Percentiles rank a stretch among this genome's conserved stretches.
phyloP scores from a whole-genome alignment of 768 basidiomycete genomes.

The Boletus reticuloceps region DNA sequence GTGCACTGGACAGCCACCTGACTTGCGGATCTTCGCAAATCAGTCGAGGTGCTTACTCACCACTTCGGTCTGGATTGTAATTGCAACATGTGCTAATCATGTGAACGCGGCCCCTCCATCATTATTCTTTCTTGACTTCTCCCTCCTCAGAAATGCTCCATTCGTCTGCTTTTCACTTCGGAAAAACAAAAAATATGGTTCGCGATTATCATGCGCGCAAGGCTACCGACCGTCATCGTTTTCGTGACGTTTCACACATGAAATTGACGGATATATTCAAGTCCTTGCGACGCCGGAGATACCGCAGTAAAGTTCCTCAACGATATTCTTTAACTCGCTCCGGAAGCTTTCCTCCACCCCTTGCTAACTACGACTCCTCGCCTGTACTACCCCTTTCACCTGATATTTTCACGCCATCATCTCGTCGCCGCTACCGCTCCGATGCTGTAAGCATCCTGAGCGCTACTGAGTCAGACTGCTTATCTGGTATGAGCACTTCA shows the following conservation, averaged over 20 bases:
- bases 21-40: too few relatives aligned
- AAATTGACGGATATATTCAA: slow-evolving; percentile 23
- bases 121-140: not conserved
- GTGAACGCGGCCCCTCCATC: not conserved
- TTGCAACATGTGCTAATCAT: not conserved
- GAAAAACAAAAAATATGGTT: slow-evolving; percentile 14
- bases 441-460: slow-evolving; percentile 6
- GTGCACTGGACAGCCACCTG: too few relatives aligned
- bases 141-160: slow-evolving; percentile 1
- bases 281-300: slow-evolving; percentile 14
- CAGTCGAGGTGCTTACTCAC: too few relatives aligned
- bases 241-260: slow-evolving; percentile 17
- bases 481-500: slow-evolving; percentile 15
- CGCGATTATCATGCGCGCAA: slow-evolving; percentile 8
- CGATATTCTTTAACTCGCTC: slow-evolving; percentile 4
- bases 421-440: slow-evolving; percentile 1
- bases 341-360: not conserved
- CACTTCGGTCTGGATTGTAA: slow-evolving; percentile 15
- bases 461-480: slow-evolving; percentile 5
- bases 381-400: not conserved
- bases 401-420: not conserved
- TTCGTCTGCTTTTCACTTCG: slow-evolving; percentile 9
- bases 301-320: slow-evolving; percentile 4
- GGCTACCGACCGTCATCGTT: slow-evolving; percentile 3
- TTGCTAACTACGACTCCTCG: slow-evolving; percentile 5